A percentile compares a stretch with the other conserved stretches of the same genome.
Evolutionary conservation across 2,329 filamentous ascomycete genomes (phyloP).

Genomic region (Leptographium flavum): DNA sequence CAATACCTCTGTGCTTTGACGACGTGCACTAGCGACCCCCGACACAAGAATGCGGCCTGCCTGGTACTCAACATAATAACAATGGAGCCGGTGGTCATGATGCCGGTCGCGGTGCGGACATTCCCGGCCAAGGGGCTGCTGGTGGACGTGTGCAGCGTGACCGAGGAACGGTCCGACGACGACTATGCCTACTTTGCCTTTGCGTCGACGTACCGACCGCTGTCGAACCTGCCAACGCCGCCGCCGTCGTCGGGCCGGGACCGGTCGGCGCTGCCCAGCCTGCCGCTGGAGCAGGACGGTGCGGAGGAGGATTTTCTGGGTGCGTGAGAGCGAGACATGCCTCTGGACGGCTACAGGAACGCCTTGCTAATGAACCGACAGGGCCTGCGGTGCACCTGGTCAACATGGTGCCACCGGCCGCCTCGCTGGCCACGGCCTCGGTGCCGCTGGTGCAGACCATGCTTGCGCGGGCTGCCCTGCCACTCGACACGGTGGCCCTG

Average conservation of each 20-base stretch:
- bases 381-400: slow-evolving; percentile 52
- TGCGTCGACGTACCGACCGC: slow-evolving; percentile 44
- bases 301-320: slow-evolving; percentile 18
- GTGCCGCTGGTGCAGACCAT: slow-evolving; percentile 45
- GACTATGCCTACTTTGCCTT: slow-evolving; percentile 38
- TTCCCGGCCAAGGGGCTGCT: not conserved
- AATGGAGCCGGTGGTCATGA: no score
- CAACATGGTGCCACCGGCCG: slow-evolving; percentile 49
- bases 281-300: slow-evolving; percentile 12
- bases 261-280: slow-evolving; percentile 29
- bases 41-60: no score
- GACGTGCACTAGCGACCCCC: no score
- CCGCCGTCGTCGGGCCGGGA: slow-evolving; percentile 41
- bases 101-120: no score
- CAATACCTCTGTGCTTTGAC: no score
- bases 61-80: no score
- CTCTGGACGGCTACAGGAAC: not conserved
- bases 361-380: slow-evolving; percentile 17
- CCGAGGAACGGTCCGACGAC: slow-evolving; percentile 29
- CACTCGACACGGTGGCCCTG: slow-evolving; percentile 47
- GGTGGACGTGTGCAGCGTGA: slow-evolving; percentile 1
- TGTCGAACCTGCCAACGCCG: slow-evolving; percentile 54
- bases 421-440: slow-evolving; percentile 44
- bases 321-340: slow-evolving; percentile 11
- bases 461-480: slow-evolving; percentile 40